Conservation (phyloP, 73 alveolate genomes). For the Breviolum minutum region DNA sequence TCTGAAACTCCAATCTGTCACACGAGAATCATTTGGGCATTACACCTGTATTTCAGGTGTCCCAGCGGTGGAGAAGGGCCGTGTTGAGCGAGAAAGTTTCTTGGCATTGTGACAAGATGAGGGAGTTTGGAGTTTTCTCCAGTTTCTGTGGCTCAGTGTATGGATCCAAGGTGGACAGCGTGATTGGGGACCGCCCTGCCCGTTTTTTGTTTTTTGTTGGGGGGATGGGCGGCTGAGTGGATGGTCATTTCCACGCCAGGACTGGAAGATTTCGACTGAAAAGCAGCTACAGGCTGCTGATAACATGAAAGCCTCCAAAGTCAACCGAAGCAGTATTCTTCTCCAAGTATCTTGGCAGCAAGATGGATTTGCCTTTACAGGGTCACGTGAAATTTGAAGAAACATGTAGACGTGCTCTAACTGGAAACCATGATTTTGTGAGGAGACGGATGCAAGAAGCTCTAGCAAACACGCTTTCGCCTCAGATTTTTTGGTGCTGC, state of each 20-base stretch:
- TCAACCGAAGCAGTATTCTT: no score
- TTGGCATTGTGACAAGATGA: neutral
- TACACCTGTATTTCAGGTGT: neutral
- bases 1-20: neutral
- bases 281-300: neutral
- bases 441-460: constrained; percentile 14
- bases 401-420: no score
- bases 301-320: no score
- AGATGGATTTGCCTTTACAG: no score
- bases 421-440: no score
- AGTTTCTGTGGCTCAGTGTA: neutral
- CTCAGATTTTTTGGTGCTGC: neutral
- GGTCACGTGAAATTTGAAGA: no score
- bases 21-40: neutral
- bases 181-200: neutral
- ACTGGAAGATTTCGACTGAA: constrained; percentile 16
- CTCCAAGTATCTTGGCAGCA: no score
- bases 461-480: constrained; percentile 1
- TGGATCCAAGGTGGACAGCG: constrained; percentile 12
- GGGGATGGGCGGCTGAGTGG: neutral
- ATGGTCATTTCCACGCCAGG: neutral
- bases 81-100: constrained; percentile 57
- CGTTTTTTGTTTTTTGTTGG: no score
- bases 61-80: constrained; percentile 63
- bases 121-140: neutral